These are phyloP conservation scores for Grosmannia serpens DNA, from an alignment of 2,329 filamentous ascomycete species.

Conservation along the genomic window DNA sequence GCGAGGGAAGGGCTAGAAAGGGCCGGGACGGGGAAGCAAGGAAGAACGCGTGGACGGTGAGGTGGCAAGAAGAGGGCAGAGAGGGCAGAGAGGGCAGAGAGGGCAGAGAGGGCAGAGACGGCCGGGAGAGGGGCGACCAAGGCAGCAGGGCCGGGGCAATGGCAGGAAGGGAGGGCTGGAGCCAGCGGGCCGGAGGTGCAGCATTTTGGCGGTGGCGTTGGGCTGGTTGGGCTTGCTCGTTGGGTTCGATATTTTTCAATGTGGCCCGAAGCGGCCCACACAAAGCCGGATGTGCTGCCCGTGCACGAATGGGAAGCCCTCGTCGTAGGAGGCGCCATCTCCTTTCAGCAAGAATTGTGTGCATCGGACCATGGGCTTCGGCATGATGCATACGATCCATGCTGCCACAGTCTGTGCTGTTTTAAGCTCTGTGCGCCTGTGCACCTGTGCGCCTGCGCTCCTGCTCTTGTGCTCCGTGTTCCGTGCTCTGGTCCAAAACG, in stretches of 20 bases:
- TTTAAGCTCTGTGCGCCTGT: too few species aligned
- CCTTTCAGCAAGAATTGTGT: background rate
- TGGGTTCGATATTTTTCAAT: background rate
- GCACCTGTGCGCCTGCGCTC: too few species aligned
- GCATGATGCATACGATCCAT: background rate
- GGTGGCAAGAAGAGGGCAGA: background rate
- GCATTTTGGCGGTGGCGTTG: constrained; percentile 2
- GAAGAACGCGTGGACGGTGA: background rate
- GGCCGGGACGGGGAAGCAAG: background rate
- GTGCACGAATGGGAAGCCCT: background rate
- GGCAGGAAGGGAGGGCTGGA: background rate
- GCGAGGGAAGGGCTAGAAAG: background rate
- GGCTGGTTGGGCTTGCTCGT: constrained; percentile 1
- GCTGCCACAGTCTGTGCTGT: too few species aligned
- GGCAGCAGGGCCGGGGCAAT: background rate
- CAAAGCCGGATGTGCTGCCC: background rate
- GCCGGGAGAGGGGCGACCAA: background rate
- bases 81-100: background rate
- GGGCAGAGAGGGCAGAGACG: background rate
- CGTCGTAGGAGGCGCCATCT: background rate
- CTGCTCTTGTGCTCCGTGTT: background rate
- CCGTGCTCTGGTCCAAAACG: background rate
- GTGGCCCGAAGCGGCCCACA: background rate
- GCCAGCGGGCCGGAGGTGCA: background rate
- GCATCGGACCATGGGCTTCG: background rate